phyloP scores from a whole-genome alignment of 495 filamentous ascomycete genomes.

The Talaromyces adpressus region DNA sequence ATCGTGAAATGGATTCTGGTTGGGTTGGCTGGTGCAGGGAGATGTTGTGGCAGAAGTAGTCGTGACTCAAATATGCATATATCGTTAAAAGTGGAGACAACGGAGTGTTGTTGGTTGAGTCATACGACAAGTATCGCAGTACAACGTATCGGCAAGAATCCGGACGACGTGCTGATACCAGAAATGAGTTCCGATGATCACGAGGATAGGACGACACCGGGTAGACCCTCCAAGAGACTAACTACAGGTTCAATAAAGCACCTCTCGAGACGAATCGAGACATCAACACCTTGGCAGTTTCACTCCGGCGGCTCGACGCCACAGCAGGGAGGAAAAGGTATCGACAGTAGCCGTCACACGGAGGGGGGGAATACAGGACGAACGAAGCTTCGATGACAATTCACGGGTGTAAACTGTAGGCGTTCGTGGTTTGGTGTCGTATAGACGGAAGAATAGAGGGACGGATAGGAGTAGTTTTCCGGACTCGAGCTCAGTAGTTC shows the following conservation, averaged over 20 bases:
- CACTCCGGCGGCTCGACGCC: constrained; percentile 13
- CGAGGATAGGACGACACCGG: constrained; percentile 12
- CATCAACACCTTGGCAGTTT: constrained; percentile 5
- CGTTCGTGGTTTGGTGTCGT: neutral
- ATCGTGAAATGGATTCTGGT: constrained; percentile 31
- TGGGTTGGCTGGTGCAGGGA: neutral
- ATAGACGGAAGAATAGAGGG: constrained; percentile 17
- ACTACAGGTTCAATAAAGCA: constrained; percentile 11
- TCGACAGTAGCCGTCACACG: constrained; percentile 13
- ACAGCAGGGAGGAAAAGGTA: constrained; percentile 21
- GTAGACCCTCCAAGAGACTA: constrained; percentile 11
- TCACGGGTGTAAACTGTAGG: neutral
- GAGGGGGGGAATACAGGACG: constrained; percentile 13
- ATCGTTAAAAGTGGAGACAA: constrained; percentile 5
- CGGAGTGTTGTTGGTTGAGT: constrained; percentile 1
- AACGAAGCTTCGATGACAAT: constrained; percentile 14
- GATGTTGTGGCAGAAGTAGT: constrained; percentile 2
- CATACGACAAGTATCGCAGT: constrained; percentile 2
- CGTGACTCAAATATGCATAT: constrained; percentile 7
- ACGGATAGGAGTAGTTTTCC: constrained; percentile 3
- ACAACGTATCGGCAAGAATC: neutral
- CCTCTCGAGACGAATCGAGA: constrained; percentile 10
- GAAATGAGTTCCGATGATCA: constrained; percentile 15
- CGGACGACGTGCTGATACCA: constrained; percentile 15
- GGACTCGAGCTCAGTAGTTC: constrained; percentile 17